These are phyloP conservation scores for Bruguiera hainesii DNA, from an alignment of 441 rosid species.

Conservation along the genomic window DNA sequence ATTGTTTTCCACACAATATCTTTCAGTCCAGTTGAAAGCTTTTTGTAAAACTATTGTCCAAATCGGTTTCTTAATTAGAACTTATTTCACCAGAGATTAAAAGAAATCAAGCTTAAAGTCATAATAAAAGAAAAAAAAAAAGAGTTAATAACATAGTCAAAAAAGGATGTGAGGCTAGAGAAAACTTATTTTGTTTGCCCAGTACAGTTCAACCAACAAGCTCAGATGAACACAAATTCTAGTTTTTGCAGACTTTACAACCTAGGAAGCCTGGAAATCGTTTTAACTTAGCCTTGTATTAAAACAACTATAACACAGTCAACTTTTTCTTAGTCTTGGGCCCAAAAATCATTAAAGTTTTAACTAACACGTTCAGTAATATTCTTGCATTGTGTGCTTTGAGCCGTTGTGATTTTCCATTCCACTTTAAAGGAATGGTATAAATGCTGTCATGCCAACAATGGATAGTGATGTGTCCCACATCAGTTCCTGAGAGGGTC, in stretches of 20 bases:
- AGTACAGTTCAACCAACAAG: neutral
- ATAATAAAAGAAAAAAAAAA: neutral
- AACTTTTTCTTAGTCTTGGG: neutral
- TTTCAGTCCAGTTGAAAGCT: slow-evolving; percentile 80
- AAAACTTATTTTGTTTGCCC: neutral
- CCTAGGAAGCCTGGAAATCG: neutral
- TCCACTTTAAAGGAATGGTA: neutral
- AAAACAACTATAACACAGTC: neutral
- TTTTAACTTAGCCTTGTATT: neutral
- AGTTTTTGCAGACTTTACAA: neutral
- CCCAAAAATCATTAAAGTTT: neutral
- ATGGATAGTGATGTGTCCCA: too few relatives aligned
- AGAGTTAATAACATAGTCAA: neutral
- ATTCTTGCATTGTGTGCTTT: too few relatives aligned
- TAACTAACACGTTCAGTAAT: neutral
- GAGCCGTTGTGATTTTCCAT: neutral
- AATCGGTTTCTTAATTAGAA: neutral
- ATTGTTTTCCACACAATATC: slow-evolving; percentile 88
- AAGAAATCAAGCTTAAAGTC: neutral
- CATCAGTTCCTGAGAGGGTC: too few relatives aligned
- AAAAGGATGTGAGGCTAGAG: neutral
- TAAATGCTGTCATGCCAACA: too few relatives aligned
- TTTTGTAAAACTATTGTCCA: slow-evolving; percentile 73
- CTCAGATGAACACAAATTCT: neutral
- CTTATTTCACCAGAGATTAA: neutral